Evolutionary conservation across 2,329 filamentous ascomycete species (phyloP).

Genomic region (Aspergillus melleus): DNA sequence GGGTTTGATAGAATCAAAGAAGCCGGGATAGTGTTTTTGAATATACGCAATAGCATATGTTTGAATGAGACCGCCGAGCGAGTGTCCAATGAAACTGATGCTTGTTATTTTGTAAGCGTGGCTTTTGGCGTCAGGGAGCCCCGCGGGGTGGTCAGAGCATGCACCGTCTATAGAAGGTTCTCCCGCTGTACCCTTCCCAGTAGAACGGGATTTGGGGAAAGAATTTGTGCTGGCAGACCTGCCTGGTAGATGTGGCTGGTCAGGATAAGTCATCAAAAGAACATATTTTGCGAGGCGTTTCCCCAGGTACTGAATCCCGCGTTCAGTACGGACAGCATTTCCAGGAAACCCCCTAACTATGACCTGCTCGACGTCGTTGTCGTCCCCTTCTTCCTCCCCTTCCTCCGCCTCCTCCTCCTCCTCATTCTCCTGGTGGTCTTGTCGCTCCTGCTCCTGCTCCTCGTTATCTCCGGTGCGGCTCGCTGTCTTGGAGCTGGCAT

Average conservation of each 20-base stretch:
- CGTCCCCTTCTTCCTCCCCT: no score
- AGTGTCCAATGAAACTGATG: conserved; percentile 93
- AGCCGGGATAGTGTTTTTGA: conserved; percentile 88
- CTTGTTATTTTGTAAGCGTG: conserved; percentile 80
- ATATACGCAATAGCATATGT: conserved; percentile 96
- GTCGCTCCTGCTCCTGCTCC: no score
- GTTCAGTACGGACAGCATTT: conserved; percentile 88
- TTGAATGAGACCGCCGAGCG: conserved; percentile 83
- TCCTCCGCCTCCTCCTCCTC: no score
- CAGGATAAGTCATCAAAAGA: conserved; percentile 85
- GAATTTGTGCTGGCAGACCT: conserved; percentile 55
- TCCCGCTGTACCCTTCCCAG: conserved; percentile 33
- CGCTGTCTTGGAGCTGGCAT: neutral
- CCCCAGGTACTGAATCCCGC: conserved; percentile 94
- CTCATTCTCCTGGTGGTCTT: no score
- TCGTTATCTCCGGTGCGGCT: neutral
- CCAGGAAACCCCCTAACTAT: conserved; percentile 87
- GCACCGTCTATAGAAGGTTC: conserved; percentile 34
- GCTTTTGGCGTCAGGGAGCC: conserved; percentile 45
- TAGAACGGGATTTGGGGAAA: conserved; percentile 50
- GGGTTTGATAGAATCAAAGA: conserved; percentile 82
- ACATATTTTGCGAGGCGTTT: conserved; percentile 92
- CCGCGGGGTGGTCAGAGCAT: conserved; percentile 40
- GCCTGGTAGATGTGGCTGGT: conserved; percentile 79
- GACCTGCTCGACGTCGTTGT: conserved; percentile 64